Conservation (phyloP, 2,329 filamentous ascomycete species). For the Colletotrichum sp. region DNA sequence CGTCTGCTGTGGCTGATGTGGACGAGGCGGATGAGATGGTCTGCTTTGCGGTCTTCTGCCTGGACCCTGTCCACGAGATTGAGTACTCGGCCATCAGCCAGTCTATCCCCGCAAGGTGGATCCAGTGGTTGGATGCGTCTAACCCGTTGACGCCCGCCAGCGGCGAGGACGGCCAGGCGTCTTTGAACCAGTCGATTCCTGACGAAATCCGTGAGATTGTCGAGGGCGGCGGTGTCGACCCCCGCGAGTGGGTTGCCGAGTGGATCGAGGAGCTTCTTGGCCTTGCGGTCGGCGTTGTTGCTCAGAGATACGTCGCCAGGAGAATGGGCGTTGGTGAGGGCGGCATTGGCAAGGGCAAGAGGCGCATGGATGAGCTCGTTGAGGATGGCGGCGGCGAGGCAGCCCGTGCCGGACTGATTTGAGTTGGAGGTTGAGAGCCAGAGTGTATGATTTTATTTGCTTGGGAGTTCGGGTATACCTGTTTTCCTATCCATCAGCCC, state of each 20-base stretch:
- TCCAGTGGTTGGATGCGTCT: slow-evolving; percentile 86
- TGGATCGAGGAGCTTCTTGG: slow-evolving; percentile 91
- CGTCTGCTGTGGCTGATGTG: slow-evolving; percentile 55
- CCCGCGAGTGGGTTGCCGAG: slow-evolving; percentile 95
- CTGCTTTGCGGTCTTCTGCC: slow-evolving; percentile 78
- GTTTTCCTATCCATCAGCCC: neutral
- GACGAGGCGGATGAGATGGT: slow-evolving; percentile 65
- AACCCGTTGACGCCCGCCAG: slow-evolving; percentile 58
- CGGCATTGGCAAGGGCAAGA: slow-evolving; percentile 65
- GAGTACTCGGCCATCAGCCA: slow-evolving; percentile 86
- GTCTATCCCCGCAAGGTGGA: slow-evolving; percentile 82
- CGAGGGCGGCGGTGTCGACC: slow-evolving; percentile 77
- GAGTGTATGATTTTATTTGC: neutral
- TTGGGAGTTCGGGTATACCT: slow-evolving; percentile 20
- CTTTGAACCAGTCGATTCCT: slow-evolving; percentile 56
- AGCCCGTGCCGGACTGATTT: slow-evolving; percentile 20
- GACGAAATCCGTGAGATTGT: slow-evolving; percentile 90
- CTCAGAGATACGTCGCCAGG: slow-evolving; percentile 92
- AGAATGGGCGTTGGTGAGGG: slow-evolving; percentile 96
- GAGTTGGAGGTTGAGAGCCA: neutral
- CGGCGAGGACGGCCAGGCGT: slow-evolving; percentile 49
- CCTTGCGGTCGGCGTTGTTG: slow-evolving; percentile 82
- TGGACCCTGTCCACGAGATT: slow-evolving; percentile 91
- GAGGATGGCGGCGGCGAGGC: slow-evolving; percentile 40
- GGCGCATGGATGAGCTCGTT: slow-evolving; percentile 59